phyloP scores from a whole-genome alignment of 163 green algal genomes.

The Coccomyxa subellipsoidea region DNA sequence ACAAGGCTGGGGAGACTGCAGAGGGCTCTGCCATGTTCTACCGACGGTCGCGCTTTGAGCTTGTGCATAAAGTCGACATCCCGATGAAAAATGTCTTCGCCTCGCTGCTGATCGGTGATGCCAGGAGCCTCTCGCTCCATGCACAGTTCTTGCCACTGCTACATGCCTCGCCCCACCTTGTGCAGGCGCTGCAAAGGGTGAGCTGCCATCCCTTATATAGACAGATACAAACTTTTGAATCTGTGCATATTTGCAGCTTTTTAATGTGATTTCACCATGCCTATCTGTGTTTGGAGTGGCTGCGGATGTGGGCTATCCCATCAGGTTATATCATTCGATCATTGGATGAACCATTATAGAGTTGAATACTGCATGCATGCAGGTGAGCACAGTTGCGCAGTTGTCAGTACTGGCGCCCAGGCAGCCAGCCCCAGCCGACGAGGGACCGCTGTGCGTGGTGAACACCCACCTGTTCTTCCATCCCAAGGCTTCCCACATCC shows the following conservation, averaged over 20 bases:
- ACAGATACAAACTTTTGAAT: no score
- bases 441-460: slow-evolving; percentile 59
- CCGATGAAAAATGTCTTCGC: slow-evolving; percentile 39
- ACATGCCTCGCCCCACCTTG: slow-evolving; percentile 52
- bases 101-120: neutral
- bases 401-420: slow-evolving; percentile 30
- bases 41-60: slow-evolving; percentile 51
- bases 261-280: no score
- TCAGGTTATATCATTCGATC: no score
- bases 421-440: neutral
- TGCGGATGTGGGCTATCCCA: no score
- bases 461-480: slow-evolving; percentile 97
- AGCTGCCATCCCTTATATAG: neutral
- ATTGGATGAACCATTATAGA: no score
- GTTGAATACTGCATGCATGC: neutral
- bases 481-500: slow-evolving; percentile 79
- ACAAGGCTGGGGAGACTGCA: slow-evolving; percentile 75
- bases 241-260: no score
- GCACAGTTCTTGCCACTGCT: slow-evolving; percentile 56
- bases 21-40: slow-evolving; percentile 88
- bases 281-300: no score
- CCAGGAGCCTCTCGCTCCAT: neutral
- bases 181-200: slow-evolving; percentile 62
- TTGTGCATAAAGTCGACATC: slow-evolving; percentile 43
- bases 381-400: slow-evolving; percentile 79